Base-by-base conservation (phyloP, 1,139 yeast genomes). In the Fermentozyma sake region DNA sequence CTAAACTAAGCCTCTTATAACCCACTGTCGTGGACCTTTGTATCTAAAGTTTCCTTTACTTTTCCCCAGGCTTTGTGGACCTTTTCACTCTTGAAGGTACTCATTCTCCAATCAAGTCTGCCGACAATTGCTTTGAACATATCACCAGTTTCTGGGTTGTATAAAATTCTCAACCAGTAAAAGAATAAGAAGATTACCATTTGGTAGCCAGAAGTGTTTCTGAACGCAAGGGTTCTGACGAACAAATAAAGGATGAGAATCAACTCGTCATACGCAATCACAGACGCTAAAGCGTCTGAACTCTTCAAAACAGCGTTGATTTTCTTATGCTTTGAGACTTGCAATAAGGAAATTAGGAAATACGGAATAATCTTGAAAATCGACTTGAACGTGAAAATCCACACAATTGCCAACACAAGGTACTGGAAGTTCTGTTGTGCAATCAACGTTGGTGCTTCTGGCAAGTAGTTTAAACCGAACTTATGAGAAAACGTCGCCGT, bases 371-470 rank as follows among this genome's bases (percentile, higher is more conserved):
- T 42, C 48, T 81, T 81, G 55, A 76, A 79, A n/a, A 73, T 53
- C 1, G 86, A 77, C 37, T 70, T 64, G 53, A 82, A 76, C 17
- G 81, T 74, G 34, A 79, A 53, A 23, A 76, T 48, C 89, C 89
- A 81, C 18, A 74, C 55, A 3, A 52, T 16, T 1, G 79, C 72
- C 35, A 81, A 58, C 5, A 72, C 39, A 36, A 76, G 53, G 43
- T 69, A 73, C 48, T 81, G 91, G 61, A 79, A 79, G 52, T 80
- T 80, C 39, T 76, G 83, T 24, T 81, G 77, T 11, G 84, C 72
- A 26, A 79, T 42, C 46, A 82, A 60, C 7, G 80, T 68, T 27
- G 72, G 61, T 44, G 71, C 63, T 8, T 76, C 65, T 7, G 89
- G 87, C 38, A 68, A 55, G 29, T 62, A 62, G 16, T 50, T 51